Conservation (phyloP, 2,329 filamentous ascomycete genomes). For the Byssothecium circinans region DNA sequence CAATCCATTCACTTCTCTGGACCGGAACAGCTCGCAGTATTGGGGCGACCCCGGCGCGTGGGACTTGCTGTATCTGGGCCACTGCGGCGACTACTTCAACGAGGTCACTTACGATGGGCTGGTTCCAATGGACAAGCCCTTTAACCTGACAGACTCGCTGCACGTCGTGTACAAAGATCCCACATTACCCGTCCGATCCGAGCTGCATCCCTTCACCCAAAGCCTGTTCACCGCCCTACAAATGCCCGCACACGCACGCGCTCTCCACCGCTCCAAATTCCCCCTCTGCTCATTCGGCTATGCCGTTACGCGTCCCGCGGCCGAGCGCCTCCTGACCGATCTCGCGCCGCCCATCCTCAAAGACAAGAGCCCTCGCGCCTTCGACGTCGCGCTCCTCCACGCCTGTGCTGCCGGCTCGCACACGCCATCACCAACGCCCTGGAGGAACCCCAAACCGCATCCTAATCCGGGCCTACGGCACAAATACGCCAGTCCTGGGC, state of each 20-base stretch:
- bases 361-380: slow-evolving; percentile 39
- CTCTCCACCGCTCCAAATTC: slow-evolving; percentile 46
- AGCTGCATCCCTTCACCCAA: slow-evolving; percentile 47
- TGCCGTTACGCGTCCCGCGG: slow-evolving; percentile 45
- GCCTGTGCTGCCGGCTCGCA: slow-evolving; percentile 41
- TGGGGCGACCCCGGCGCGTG: slow-evolving; percentile 45
- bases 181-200: slow-evolving; percentile 38
- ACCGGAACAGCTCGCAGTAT: slow-evolving; percentile 37
- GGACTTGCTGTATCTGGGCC: slow-evolving; percentile 50
- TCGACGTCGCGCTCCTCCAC: slow-evolving; percentile 48
- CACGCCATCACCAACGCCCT: slow-evolving; percentile 32
- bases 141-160: slow-evolving; percentile 36
- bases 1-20: slow-evolving; percentile 20
- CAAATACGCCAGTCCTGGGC: slow-evolving; percentile 37
- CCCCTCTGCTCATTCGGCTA: slow-evolving; percentile 52
- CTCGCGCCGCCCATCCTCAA: slow-evolving; percentile 39
- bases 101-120: slow-evolving; percentile 36
- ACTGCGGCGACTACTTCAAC: slow-evolving; percentile 49
- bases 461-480: slow-evolving; percentile 20
- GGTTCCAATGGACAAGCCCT: slow-evolving; percentile 23
- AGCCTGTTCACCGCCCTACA: slow-evolving; percentile 40
- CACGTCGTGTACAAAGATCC: slow-evolving; percentile 42
- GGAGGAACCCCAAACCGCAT: slow-evolving; percentile 24
- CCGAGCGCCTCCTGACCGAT: slow-evolving; percentile 43
- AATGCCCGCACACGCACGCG: slow-evolving; percentile 40